Evolutionary conservation across 2,329 filamentous ascomycete species (phyloP).

Genomic region (Clarireedia paspali): DNA sequence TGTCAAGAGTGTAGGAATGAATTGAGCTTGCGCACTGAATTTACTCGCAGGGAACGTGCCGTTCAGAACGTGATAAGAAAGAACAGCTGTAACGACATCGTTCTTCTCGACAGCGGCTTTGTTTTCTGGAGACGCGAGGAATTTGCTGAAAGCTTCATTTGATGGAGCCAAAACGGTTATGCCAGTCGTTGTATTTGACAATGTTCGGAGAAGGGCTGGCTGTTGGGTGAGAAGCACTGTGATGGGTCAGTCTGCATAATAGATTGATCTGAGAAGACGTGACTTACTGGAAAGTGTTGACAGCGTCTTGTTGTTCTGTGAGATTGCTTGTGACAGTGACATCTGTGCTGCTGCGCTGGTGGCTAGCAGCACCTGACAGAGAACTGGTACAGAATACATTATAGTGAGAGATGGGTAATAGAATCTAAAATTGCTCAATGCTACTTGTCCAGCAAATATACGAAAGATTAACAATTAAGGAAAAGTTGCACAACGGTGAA

Average conservation of each 20-base stretch:
- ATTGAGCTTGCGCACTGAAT: conserved; percentile 31
- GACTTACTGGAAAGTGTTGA: conserved; percentile 3
- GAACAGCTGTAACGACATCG: conserved; percentile 31
- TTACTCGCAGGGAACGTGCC: conserved; percentile 24
- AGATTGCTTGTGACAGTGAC: background rate
- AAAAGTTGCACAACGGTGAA: background rate
- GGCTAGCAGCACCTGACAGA: background rate
- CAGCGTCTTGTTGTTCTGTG: background rate
- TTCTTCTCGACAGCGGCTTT: conserved; percentile 28
- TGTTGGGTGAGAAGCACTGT: conserved; percentile 8
- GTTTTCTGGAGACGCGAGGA: conserved; percentile 30
- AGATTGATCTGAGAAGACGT: background rate
- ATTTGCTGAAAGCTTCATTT: conserved; percentile 31
- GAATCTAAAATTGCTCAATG: conserved; percentile 3
- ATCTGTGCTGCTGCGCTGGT: background rate
- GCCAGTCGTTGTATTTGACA: conserved; percentile 1
- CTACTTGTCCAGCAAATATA: conserved; percentile 6
- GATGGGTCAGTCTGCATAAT: background rate
- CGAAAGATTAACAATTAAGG: background rate
- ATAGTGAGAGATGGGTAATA: conserved; percentile 2
- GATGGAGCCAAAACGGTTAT: conserved; percentile 30
- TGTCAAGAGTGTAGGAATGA: conserved; percentile 38
- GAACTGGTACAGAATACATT: conserved; percentile 4
- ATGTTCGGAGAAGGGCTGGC: background rate
- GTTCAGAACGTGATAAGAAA: conserved; percentile 31